A percentile compares a stretch with the other conserved stretches of the same genome.
phyloP scores from a whole-genome alignment of 2,329 filamentous ascomycete species.

The Nigrospora oryzae region DNA sequence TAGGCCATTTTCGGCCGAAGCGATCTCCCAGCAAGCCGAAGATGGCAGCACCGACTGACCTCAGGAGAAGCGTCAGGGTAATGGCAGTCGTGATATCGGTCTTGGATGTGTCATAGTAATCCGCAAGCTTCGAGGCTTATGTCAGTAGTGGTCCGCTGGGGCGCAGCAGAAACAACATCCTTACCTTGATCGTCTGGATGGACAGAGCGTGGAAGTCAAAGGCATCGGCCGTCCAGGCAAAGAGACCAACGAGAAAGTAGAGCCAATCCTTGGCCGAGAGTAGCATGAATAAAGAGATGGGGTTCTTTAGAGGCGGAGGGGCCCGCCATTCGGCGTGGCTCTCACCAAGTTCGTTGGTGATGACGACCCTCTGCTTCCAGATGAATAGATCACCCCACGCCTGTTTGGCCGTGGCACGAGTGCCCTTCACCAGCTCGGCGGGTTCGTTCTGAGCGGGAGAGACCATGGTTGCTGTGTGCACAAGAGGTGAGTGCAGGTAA shows the following conservation, averaged over 20 bases:
- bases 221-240: conserved; percentile 72
- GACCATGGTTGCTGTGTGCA: too few relatives aligned
- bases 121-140: conserved; percentile 11
- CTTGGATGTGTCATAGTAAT: conserved; percentile 39
- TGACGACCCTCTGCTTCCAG: conserved; percentile 66
- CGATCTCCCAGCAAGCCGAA: conserved; percentile 74
- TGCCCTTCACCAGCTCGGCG: conserved; percentile 60
- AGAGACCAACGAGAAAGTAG: conserved; percentile 67
- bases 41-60: conserved; percentile 64
- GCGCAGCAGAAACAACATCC: conserved; percentile 48
- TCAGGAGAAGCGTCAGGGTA: conserved; percentile 64
- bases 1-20: conserved; percentile 76
- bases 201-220: conserved; percentile 79
- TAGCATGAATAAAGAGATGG: conserved; percentile 58
- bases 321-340: conserved; percentile 58
- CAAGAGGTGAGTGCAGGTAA: too few relatives aligned
- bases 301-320: conserved; percentile 60
- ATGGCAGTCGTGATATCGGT: conserved; percentile 59
- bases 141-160: background rate
- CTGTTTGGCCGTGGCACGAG: conserved; percentile 56
- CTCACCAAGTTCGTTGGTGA: conserved; percentile 57
- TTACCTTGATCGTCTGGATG: conserved; percentile 61
- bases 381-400: conserved; percentile 56
- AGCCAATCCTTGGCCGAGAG: conserved; percentile 61
- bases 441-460: conserved; percentile 11